Evolutionary conservation across 2,329 filamentous ascomycete species (phyloP).

Genomic region (Bertia moriformis): DNA sequence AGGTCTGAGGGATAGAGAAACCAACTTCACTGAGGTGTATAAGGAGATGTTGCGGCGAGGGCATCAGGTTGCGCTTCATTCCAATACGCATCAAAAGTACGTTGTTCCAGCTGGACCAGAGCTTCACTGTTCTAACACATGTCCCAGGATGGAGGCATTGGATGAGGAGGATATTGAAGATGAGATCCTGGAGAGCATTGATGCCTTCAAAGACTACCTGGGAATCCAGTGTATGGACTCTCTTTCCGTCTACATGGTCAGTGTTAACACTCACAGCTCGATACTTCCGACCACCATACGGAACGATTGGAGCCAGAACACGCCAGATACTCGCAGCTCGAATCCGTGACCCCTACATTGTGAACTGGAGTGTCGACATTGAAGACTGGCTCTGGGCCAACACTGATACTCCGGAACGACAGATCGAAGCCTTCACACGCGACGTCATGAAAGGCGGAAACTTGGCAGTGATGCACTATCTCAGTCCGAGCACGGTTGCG

Average conservation of each 20-base stretch:
- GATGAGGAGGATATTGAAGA: conserved; percentile 39
- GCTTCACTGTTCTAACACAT: neutral
- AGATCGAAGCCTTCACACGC: conserved; percentile 49
- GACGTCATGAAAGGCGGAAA: conserved; percentile 47
- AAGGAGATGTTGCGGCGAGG: conserved; percentile 43
- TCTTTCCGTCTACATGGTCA: conserved; percentile 3
- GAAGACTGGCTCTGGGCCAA: conserved; percentile 59
- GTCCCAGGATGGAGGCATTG: conserved; percentile 32
- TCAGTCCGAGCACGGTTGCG: conserved; percentile 47
- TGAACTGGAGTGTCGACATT: conserved; percentile 58
- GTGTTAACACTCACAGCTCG: conserved; percentile 20
- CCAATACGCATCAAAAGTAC: conserved; percentile 50
- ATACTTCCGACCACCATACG: conserved; percentile 59
- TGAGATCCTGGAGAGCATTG: conserved; percentile 43
- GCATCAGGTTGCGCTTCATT: conserved; percentile 57
- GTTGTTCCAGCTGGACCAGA: conserved; percentile 7
- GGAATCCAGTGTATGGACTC: conserved; percentile 9
- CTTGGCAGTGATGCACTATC: conserved; percentile 56
- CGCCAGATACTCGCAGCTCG: conserved; percentile 41
- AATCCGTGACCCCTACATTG: conserved; percentile 37
- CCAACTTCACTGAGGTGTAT: conserved; percentile 50
- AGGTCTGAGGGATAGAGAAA: conserved; percentile 39
- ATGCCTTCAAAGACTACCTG: conserved; percentile 25
- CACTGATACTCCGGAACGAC: conserved; percentile 46
- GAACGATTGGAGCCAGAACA: conserved; percentile 52